Percentiles rank a stretch among this genome's conserved stretches.
Evolutionary conservation across 2,329 filamentous ascomycete species (phyloP).

Genomic region (Berkeleyomyces rouxiae): DNA sequence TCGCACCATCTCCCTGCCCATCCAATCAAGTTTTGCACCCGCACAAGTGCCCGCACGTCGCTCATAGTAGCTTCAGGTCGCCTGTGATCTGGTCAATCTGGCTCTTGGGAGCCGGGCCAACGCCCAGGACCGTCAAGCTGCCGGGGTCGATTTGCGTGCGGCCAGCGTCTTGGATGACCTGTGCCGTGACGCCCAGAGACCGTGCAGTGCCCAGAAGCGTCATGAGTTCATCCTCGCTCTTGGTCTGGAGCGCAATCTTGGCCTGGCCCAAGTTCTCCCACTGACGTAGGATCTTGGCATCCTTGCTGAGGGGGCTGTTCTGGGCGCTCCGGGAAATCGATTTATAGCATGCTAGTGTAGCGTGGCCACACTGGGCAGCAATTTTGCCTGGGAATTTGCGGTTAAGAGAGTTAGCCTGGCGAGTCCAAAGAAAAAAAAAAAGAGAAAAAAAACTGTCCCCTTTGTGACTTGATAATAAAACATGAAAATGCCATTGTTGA

Average conservation of each 20-base stretch:
- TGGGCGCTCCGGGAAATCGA: conserved; percentile 42
- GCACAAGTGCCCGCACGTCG: neutral
- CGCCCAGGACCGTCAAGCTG: conserved; percentile 79
- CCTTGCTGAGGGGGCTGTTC: conserved; percentile 32
- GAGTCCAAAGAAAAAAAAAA: neutral
- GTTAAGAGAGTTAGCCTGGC: too few relatives aligned
- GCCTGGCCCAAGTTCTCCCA: conserved; percentile 83
- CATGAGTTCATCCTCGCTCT: conserved; percentile 69
- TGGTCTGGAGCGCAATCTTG: conserved; percentile 83
- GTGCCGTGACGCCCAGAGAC: conserved; percentile 69
- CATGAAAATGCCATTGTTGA: neutral
- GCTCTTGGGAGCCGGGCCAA: conserved; percentile 68
- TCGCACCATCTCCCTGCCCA: neutral
- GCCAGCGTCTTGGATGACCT: conserved; percentile 88
- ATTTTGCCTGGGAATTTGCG: conserved; percentile 58
- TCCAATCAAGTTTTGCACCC: neutral
- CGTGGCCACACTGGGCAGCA: conserved; percentile 84
- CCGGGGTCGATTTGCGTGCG: conserved; percentile 91
- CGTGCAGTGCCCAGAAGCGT: conserved; percentile 60
- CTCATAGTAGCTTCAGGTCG: conserved; percentile 62
- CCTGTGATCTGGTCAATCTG: conserved; percentile 77
- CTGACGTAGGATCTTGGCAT: conserved; percentile 50
- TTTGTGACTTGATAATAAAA: neutral
- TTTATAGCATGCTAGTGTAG: conserved; percentile 97
- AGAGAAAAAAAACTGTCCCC: neutral